Conservation (phyloP, 176 grass and related monocot genomes). For the Eleusine coracana region DNA sequence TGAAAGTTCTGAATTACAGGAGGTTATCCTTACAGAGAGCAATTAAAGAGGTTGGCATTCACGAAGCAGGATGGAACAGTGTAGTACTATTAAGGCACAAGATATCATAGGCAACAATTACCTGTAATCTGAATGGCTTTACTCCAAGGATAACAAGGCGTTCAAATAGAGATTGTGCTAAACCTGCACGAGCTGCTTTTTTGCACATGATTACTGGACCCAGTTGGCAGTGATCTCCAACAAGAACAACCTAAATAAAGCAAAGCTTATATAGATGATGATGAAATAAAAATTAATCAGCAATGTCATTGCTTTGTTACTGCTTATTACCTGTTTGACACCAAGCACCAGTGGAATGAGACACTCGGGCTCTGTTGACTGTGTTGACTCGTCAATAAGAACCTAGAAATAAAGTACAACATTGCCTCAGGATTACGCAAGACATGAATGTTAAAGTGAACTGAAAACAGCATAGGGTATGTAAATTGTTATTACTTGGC, state of each 20-base stretch:
- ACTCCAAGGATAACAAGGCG: slow-evolving; percentile 95
- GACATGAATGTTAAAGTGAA: neutral
- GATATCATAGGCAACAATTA: slow-evolving; percentile 28
- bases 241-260: slow-evolving; percentile 81
- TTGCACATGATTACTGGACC: slow-evolving; percentile 99
- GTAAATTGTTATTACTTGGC: slow-evolving; percentile 69
- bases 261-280: slow-evolving; percentile 22
- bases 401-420: slow-evolving; percentile 58
- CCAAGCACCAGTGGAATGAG: slow-evolving; percentile 98
- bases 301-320: neutral
- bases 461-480: slow-evolving; percentile 11
- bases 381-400: slow-evolving; percentile 99
- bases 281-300: slow-evolving; percentile 12
- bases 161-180: slow-evolving; percentile 97
- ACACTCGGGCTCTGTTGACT: slow-evolving; percentile 93
- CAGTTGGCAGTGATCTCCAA: slow-evolving; percentile 98
- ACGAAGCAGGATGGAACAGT: neutral
- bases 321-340: slow-evolving; percentile 88
- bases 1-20: neutral
- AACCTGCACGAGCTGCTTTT: slow-evolving; percentile 93
- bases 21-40: neutral
- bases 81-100: neutral
- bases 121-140: slow-evolving; percentile 99
- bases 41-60: neutral
- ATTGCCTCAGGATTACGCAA: slow-evolving; percentile 6